Evolutionary conservation across 2,329 filamentous ascomycete genomes (phyloP).

Genomic region (Ophiostoma piceae): DNA sequence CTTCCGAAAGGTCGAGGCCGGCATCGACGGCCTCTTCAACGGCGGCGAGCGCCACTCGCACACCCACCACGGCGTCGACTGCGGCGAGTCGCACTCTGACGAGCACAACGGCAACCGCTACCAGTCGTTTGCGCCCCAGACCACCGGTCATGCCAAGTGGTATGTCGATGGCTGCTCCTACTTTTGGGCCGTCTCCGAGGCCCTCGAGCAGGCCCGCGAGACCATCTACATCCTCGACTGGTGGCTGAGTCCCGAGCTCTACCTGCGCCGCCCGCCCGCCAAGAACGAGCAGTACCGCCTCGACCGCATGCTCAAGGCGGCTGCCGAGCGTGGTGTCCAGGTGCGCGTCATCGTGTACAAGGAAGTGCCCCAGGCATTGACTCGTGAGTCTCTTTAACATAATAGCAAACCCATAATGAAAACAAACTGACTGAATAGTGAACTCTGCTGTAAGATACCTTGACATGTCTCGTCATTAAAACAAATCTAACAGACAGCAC

Average conservation of each 20-base stretch:
- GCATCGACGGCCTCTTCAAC: constrained; percentile 37
- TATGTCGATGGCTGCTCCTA: constrained; percentile 80
- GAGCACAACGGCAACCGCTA: constrained; percentile 49
- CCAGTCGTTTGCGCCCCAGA: constrained; percentile 66
- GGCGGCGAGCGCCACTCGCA: constrained; percentile 43
- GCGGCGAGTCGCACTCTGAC: constrained; percentile 40
- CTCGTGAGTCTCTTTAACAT: constrained; percentile 51
- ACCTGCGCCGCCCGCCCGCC: constrained; percentile 74
- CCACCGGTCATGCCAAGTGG: constrained; percentile 76
- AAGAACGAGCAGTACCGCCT: constrained; percentile 78
- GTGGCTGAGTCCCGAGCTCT: constrained; percentile 88
- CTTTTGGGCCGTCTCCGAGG: constrained; percentile 77
- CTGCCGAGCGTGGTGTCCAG: constrained; percentile 76
- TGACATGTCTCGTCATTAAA: too few species aligned
- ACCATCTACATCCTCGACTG: constrained; percentile 83
- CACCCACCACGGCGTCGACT: constrained; percentile 41
- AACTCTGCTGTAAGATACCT: constrained; percentile 21
- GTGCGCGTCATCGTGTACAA: constrained; percentile 89
- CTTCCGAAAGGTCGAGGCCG: constrained; percentile 43
- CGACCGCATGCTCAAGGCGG: constrained; percentile 74
- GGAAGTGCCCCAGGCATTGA: constrained; percentile 76
- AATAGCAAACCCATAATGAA: neutral
- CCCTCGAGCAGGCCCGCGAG: constrained; percentile 64
- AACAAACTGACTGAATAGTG: constrained; percentile 43
- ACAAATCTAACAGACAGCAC: constrained; percentile 43